A percentile compares a stretch with the other conserved stretches of the same genome.
Evolutionary conservation across 345 rosid genomes (phyloP).

Genomic region (Heritiera littoralis): DNA sequence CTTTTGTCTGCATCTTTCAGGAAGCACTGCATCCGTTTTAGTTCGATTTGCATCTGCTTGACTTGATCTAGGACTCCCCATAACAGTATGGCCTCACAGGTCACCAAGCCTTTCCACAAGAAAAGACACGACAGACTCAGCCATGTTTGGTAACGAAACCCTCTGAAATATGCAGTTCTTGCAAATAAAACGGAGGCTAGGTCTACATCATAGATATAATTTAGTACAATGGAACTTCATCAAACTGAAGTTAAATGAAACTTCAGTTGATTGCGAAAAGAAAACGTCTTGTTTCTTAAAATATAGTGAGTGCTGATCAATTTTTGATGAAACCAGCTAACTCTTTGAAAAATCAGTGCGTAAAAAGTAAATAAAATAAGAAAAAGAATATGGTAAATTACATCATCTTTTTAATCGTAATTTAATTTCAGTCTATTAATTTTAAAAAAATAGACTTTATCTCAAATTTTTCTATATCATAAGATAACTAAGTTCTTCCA

Average conservation of each 20-base stretch:
- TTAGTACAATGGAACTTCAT: not conserved
- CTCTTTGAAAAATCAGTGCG: not conserved
- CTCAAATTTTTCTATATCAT: too few relatives aligned
- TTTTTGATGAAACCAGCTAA: not conserved
- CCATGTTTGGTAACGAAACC: constrained; percentile 24
- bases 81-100: constrained; percentile 31
- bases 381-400: too few relatives aligned
- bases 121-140: constrained; percentile 33
- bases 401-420: too few relatives aligned
- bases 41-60: constrained; percentile 21
- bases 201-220: not conserved
- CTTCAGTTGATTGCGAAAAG: not conserved
- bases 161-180: not conserved
- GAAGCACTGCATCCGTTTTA: constrained; percentile 36
- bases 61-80: constrained; percentile 30
- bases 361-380: not conserved
- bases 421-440: too few relatives aligned
- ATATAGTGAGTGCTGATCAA: not conserved
- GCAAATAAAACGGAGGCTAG: not conserved
- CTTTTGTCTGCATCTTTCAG: constrained; percentile 41
- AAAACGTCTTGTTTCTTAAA: not conserved
- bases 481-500: too few relatives aligned
- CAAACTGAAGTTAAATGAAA: not conserved
- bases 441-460: too few relatives aligned
- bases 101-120: constrained; percentile 31